These are phyloP conservation scores for Phytophthora macrochlamydospora DNA, from an alignment of 352 stramenopile genomes.

Conservation along the genomic window DNA sequence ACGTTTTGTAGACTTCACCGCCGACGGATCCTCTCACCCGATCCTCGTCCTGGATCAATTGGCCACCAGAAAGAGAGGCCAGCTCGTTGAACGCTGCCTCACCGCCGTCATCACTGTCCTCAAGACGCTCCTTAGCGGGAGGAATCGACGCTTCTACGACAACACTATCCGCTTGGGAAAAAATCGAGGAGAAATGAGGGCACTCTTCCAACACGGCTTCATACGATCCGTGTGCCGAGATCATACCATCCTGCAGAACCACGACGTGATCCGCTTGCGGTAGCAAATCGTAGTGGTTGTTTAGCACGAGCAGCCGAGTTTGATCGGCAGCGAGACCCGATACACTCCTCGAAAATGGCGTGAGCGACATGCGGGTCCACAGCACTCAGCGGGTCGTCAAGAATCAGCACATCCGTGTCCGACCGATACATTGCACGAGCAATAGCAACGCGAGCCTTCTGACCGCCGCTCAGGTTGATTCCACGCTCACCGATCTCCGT, in stretches of 20 bases:
- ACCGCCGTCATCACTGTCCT: neutral
- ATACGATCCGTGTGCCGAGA: conserved; percentile 80
- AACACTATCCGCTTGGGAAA: neutral
- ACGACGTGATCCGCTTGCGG: conserved; percentile 55
- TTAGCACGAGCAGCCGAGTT: conserved; percentile 93
- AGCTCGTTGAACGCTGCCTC: neutral
- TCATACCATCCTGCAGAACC: conserved; percentile 68
- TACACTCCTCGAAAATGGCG: conserved; percentile 91
- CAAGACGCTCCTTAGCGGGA: conserved; percentile 6
- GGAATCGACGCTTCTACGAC: neutral
- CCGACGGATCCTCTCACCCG: conserved; percentile 33
- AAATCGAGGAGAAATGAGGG: conserved; percentile 19
- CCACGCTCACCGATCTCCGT: conserved; percentile 70
- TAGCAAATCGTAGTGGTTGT: conserved; percentile 91
- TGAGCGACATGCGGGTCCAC: conserved; percentile 95
- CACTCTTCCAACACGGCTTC: conserved; percentile 53
- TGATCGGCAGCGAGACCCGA: conserved; percentile 61
- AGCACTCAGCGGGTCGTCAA: conserved; percentile 95
- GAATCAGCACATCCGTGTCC: conserved; percentile 88
- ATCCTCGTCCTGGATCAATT: conserved; percentile 32
- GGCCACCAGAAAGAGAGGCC: neutral
- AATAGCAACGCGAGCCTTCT: conserved; percentile 85
- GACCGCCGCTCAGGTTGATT: conserved; percentile 63
- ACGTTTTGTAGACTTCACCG: conserved; percentile 34
- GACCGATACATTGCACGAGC: conserved; percentile 92